These are phyloP conservation scores for Phytophthora kernoviae DNA, from an alignment of 352 stramenopile species.

Conservation along the genomic window DNA sequence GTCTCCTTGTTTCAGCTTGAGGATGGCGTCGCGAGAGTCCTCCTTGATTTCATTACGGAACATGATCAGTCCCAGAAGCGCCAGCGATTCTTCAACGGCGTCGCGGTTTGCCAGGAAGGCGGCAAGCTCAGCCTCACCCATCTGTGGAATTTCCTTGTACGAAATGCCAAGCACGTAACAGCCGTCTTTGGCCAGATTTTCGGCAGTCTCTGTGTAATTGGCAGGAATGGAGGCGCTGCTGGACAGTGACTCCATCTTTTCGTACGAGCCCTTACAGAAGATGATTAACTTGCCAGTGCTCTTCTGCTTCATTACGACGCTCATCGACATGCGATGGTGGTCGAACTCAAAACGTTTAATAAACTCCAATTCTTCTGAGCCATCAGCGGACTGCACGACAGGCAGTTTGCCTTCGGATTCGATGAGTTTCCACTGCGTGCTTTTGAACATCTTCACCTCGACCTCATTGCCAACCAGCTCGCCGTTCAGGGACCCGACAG, in stretches of 20 bases:
- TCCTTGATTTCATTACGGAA: constrained; percentile 92
- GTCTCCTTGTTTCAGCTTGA: constrained; percentile 78
- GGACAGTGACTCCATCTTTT: constrained; percentile 80
- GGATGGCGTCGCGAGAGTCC: constrained; percentile 79
- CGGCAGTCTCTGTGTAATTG: constrained; percentile 69
- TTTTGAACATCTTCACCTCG: constrained; percentile 89
- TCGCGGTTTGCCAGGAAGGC: constrained; percentile 66
- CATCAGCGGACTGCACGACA: constrained; percentile 49
- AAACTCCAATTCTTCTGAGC: constrained; percentile 59
- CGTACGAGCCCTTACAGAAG: constrained; percentile 92
- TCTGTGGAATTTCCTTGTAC: constrained; percentile 55
- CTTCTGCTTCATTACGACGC: constrained; percentile 80
- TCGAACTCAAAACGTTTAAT: constrained; percentile 94
- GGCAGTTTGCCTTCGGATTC: constrained; percentile 52
- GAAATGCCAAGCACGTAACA: constrained; percentile 91
- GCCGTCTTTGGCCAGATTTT: constrained; percentile 73
- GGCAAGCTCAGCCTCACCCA: constrained; percentile 37
- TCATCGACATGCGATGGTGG: constrained; percentile 91
- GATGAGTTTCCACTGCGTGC: constrained; percentile 69
- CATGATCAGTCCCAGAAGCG: constrained; percentile 83
- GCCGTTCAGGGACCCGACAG: constrained; percentile 68
- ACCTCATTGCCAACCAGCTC: constrained; percentile 88
- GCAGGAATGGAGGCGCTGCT: constrained; percentile 52
- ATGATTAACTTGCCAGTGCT: constrained; percentile 62
- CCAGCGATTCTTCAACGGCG: constrained; percentile 74